Percentiles rank a stretch among this genome's conserved stretches.
phyloP scores from a whole-genome alignment of 805 yeast genomes.

The Saccharomyces jurei region DNA sequence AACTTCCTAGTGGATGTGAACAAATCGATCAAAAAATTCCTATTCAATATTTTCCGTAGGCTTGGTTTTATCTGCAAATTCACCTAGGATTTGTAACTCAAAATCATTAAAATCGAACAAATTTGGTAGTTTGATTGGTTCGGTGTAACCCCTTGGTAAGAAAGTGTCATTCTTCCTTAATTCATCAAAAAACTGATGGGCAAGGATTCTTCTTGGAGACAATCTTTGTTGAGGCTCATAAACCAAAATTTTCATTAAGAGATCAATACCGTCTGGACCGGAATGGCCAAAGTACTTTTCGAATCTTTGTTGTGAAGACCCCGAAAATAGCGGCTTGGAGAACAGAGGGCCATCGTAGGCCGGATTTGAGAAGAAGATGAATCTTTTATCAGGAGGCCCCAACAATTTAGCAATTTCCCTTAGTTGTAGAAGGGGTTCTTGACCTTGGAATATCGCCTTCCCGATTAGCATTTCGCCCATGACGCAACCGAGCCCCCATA shows the following conservation, averaged over 20 bases:
- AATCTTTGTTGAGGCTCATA: conserved; percentile 84
- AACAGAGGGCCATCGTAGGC: conserved; percentile 68
- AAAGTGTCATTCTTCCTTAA: conserved; percentile 49
- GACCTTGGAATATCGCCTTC: conserved; percentile 92
- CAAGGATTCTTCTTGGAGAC: conserved; percentile 71
- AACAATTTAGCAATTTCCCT: conserved; percentile 82
- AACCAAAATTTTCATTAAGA: conserved; percentile 71
- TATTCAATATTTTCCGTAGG: conserved; percentile 5
- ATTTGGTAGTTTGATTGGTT: conserved; percentile 36
- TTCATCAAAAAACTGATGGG: conserved; percentile 86
- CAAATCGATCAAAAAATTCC: background rate
- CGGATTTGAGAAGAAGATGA: conserved; percentile 67
- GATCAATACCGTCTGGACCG: conserved; percentile 78
- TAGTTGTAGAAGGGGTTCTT: conserved; percentile 77
- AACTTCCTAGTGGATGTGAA: background rate
- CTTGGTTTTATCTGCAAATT: conserved; percentile 14
- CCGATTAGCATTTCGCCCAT: conserved; percentile 91
- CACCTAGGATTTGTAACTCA: conserved; percentile 44
- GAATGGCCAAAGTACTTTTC: conserved; percentile 66
- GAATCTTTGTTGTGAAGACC: conserved; percentile 48
- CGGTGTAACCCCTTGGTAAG: conserved; percentile 49
- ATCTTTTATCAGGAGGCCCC: conserved; percentile 77
- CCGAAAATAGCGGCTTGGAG: conserved; percentile 53
- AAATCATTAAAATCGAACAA: conserved; percentile 66
- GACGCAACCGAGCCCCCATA: conserved; percentile 97